Evolutionary conservation across 805 yeast genomes (phyloP).

Genomic region (Jamesozyma piceae): DNA sequence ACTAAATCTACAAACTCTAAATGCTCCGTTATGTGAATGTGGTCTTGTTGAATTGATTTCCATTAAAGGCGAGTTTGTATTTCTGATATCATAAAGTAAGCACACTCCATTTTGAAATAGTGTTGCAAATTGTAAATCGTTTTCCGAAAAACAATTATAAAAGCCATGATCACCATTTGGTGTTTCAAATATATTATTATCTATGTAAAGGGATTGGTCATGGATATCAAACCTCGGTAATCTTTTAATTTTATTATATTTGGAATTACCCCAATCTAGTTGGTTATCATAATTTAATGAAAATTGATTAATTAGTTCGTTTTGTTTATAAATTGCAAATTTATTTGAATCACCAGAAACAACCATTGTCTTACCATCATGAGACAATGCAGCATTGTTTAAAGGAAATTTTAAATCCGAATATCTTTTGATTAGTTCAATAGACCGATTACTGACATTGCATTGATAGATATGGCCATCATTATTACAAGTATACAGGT

Average conservation of each 20-base stretch:
- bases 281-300: conserved; percentile 22
- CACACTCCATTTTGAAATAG: conserved; percentile 83
- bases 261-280: conserved; percentile 27
- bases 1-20: conserved; percentile 54
- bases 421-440: conserved; percentile 34
- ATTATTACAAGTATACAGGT: conserved; percentile 71
- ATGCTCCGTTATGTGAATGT: conserved; percentile 49
- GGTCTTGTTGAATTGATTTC: conserved; percentile 53
- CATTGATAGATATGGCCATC: conserved; percentile 63
- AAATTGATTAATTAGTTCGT: conserved; percentile 25
- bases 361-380: conserved; percentile 47
- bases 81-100: conserved; percentile 66
- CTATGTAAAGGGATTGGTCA: conserved; percentile 16
- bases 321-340: conserved; percentile 43
- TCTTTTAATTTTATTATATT: conserved; percentile 21
- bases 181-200: conserved; percentile 40
- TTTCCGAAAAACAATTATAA: conserved; percentile 69
- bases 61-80: conserved; percentile 42
- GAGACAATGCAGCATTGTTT: conserved; percentile 64
- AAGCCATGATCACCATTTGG: conserved; percentile 65
- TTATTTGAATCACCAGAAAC: conserved; percentile 74
- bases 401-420: conserved; percentile 54
- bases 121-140: conserved; percentile 64
- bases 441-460: conserved; percentile 43
- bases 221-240: conserved; percentile 25